phyloP scores from a whole-genome alignment of 73 alveolate genomes.

The Paramecium primaurelia region DNA sequence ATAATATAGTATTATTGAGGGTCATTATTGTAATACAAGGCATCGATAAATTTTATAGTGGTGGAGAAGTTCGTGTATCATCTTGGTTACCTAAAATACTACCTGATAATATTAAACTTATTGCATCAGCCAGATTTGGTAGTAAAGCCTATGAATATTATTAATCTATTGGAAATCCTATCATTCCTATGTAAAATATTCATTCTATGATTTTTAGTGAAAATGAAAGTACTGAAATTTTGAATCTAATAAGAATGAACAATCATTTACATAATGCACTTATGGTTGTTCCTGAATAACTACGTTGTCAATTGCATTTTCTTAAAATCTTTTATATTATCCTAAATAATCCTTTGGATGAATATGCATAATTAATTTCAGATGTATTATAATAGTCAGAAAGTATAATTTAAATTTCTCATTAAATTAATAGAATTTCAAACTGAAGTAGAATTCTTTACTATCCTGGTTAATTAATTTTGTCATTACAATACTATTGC shows the following conservation, averaged over 20 bases:
- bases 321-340: background rate
- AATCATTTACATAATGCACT: background rate
- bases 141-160: slow-evolving; percentile 26
- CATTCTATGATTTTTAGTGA: background rate
- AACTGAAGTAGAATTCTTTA: background rate
- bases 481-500: background rate
- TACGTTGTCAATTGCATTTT: background rate
- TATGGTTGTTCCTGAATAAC: background rate
- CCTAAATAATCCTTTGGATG: background rate
- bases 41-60: background rate
- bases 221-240: background rate
- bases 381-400: background rate
- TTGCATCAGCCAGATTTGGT: background rate
- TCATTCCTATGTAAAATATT: background rate
- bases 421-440: background rate
- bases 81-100: slow-evolving; percentile 36
- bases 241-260: background rate
- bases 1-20: background rate
- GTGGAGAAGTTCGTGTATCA: slow-evolving; percentile 18
- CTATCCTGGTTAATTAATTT: background rate
- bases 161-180: background rate
- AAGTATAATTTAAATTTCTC: background rate
- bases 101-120: slow-evolving; percentile 2
- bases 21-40: background rate
- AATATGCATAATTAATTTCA: background rate